Conservation (phyloP, 495 filamentous ascomycete species). For the Xeromyces bisporus region DNA sequence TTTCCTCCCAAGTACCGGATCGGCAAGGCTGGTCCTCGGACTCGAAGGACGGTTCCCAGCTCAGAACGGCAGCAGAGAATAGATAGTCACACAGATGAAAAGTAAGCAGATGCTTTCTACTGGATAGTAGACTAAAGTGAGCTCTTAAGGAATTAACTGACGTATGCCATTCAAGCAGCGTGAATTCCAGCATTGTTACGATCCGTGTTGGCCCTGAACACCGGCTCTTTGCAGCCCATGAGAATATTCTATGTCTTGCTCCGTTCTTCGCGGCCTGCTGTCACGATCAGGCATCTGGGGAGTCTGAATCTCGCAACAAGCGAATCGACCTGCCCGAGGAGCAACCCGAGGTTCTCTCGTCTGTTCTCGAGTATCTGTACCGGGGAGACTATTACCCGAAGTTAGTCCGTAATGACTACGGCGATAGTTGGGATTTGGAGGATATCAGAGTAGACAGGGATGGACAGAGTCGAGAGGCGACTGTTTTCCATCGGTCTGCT, state of each 20-base stretch:
- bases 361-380: conserved; percentile 81
- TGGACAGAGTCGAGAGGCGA: conserved; percentile 34
- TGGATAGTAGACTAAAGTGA: not conserved
- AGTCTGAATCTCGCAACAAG: conserved; percentile 38
- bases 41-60: conserved; percentile 14
- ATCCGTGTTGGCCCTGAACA: conserved; percentile 60
- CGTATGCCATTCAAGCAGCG: conserved; percentile 20
- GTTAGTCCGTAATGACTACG: conserved; percentile 49
- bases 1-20: conserved; percentile 31
- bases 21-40: conserved; percentile 20
- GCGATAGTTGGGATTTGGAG: conserved; percentile 57
- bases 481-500: conserved; percentile 47
- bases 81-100: conserved; percentile 21
- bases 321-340: conserved; percentile 68
- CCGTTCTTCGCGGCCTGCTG: conserved; percentile 51
- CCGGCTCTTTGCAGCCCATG: conserved; percentile 79
- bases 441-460: conserved; percentile 21
- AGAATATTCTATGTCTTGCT: conserved; percentile 61
- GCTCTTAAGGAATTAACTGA: not conserved
- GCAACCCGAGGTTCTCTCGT: conserved; percentile 78
- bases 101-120: conserved; percentile 12
- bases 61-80: conserved; percentile 15
- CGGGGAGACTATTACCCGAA: conserved; percentile 85
- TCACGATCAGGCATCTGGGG: conserved; percentile 38
- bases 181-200: conserved; percentile 60